Evolutionary conservation across 768 basidiomycete genomes (phyloP), one percentile per base, ranked within the genome.

Genomic region (Pisolithus marmoratus): DNA sequence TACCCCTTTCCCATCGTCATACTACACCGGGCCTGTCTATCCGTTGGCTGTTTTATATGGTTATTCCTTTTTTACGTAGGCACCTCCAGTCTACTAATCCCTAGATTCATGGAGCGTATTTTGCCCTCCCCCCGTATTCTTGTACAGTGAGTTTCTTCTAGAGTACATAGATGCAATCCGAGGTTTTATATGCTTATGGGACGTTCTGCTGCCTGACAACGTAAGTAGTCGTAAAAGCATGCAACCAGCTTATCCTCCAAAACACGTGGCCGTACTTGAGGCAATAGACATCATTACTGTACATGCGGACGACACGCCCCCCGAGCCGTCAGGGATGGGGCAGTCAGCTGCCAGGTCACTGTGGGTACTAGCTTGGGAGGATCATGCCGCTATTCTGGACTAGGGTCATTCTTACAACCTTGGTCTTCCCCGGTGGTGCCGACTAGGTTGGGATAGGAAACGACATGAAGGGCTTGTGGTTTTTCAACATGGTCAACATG

Each of bases 21-120:
- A 17, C 27, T 49, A 50, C 26, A 55, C 68, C 38, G 54, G 36
- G 54, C 49, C 14, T 66, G 58, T 66, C 63, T 55, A 63, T 67
- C 51, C 68, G 66, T 19, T 68, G 66, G 66, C 56, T 70, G 20
- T 68, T 70, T 52, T 68, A 66, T 68, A 70, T 68, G 66, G 61
- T 68, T 70, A 68, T 68, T 70, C 66, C 66, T 57, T 67, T 69
- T 61, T 63, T 67, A 46, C 66, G 58, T 55, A 66, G 63, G 51
- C 54, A 59, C 41, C 55, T 53, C 48, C 65, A 22, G 60, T 43
- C 42, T 41, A 41, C 45, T 26, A 41, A 45, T 31, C 49, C 58
- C 54, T 67, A 64, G 66, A 65, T 55, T n/a, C 26, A 56, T 63
- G 59, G 63, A 36, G 54, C 36, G 37, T 46, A 48, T 58, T 56